Evolutionary conservation across 306 rosid species (phyloP), one percentile per base, ranked within the genome.

Genomic region (Lathyrus tuberosus): DNA sequence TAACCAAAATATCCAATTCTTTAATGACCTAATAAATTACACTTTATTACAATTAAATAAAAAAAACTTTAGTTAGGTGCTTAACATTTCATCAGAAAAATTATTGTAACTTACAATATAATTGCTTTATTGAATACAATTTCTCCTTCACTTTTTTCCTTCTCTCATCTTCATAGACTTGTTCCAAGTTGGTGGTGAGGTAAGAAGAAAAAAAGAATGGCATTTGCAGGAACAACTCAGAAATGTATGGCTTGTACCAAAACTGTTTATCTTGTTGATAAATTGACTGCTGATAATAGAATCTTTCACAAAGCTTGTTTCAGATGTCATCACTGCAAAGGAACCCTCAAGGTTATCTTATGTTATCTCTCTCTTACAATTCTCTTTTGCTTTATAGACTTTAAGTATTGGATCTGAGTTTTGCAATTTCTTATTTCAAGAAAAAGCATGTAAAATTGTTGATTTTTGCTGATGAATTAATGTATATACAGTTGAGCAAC

Each of bases 171-270:
- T 42, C 75, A 9, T 51, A 51, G 57, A 51, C 33, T 5, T 52
- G 6, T 62, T 71, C 64, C 65, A 42, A 24, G 41, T 62, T 44
- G 68, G 33, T n/a, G n/a, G n/a, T 57, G n/a, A 38, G 78, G 64
- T 49, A 40, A 66, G 70, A 76, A 44, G 65, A 46, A 44, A 61
- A n/a, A 52, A 53, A 67, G 22, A 4, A 88, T 91, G 99, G 99
- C 99, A 69, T 94, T 94, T 85, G 96, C 97, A 78, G 99, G 99
- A 78, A 94, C 99, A 79, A 94, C 97, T 68, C 99, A 94, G 88
- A 94, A 94, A 56, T 94, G 99, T 76, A 94, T 94, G 99, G 99
- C 99, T 31, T 94, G 99, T 80, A 97, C 84, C 76, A 94, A 91
- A 80, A 94, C 97, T 1, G 99, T 94, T 14, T 94, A 94, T 81